These are phyloP conservation scores for Ophiostoma triangulosporum DNA, from an alignment of 2,329 filamentous ascomycete species.

Conservation along the genomic window DNA sequence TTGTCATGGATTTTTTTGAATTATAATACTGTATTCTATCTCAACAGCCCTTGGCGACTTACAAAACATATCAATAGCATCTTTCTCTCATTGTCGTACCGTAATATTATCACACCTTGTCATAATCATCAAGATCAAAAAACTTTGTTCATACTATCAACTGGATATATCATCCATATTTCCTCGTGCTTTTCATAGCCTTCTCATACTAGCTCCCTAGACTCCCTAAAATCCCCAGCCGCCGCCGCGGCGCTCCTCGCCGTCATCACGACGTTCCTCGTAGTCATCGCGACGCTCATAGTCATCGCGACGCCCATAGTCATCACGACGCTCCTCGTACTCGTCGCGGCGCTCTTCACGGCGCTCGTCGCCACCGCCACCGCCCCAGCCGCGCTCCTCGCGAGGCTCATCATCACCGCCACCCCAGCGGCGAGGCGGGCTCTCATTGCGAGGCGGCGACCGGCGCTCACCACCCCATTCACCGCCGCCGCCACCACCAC, in stretches of 20 bases:
- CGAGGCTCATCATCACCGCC: conserved; percentile 11
- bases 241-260: background rate
- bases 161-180: too few species aligned
- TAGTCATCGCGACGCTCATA: background rate
- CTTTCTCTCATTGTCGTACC: too few species aligned
- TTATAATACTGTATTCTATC: too few species aligned
- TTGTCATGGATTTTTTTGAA: too few species aligned
- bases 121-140: too few species aligned
- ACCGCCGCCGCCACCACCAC: background rate
- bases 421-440: conserved; percentile 11
- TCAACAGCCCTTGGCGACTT: too few species aligned
- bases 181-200: too few species aligned
- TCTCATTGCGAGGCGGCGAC: background rate
- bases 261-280: conserved; percentile 9
- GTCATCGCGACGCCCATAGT: background rate
- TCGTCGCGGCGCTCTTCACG: conserved; percentile 3
- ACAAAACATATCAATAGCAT: too few species aligned
- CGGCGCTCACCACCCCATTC: background rate
- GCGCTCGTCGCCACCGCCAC: conserved; percentile 12
- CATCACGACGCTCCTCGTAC: background rate
- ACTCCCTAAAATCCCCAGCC: too few species aligned
- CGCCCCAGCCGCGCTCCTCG: conserved; percentile 18
- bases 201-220: too few species aligned
- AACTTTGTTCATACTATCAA: too few species aligned
- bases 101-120: too few species aligned